Evolutionary conservation across 805 yeast genomes (phyloP).

Genomic region (Myxozyma melibiosi): DNA sequence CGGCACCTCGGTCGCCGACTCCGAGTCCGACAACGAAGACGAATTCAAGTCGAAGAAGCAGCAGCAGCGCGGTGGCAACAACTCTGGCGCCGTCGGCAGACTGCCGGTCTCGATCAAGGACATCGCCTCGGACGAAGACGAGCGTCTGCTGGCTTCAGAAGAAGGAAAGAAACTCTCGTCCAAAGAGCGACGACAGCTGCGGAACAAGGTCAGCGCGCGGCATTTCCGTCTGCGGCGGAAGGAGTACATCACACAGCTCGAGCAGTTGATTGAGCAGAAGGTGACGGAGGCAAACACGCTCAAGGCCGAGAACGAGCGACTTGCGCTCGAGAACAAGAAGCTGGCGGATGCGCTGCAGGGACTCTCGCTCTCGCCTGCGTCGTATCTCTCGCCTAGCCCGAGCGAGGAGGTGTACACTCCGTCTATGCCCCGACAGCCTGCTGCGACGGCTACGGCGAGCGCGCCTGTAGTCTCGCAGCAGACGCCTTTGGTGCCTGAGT

Average conservation of each 20-base stretch:
- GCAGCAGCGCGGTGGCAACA: not conserved
- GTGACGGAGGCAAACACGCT: conserved; percentile 33
- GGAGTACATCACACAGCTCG: conserved; percentile 41
- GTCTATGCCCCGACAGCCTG: not conserved
- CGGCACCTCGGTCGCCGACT: conserved; percentile 7
- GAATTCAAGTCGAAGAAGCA: not conserved
- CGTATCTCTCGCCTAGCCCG: conserved; percentile 21
- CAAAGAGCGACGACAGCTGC: conserved; percentile 40
- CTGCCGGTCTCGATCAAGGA: not conserved
- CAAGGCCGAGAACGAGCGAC: conserved; percentile 29
- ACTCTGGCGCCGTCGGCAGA: not conserved
- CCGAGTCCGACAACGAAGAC: conserved; percentile 17
- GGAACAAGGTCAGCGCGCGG: conserved; percentile 41
- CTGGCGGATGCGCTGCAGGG: conserved; percentile 24
- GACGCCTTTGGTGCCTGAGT: too few species aligned
- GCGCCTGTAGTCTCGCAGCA: too few species aligned
- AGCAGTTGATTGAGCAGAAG: conserved; percentile 34
- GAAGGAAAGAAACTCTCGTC: conserved; percentile 38
- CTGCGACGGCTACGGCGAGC: too few species aligned
- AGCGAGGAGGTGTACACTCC: conserved; percentile 5
- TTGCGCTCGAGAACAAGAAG: conserved; percentile 29
- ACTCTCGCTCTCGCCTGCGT: conserved; percentile 13
- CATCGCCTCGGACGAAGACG: conserved; percentile 39
- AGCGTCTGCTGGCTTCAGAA: conserved; percentile 37
- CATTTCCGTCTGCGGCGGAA: conserved; percentile 41